Evolutionary conservation across 495 filamentous ascomycete genomes (phyloP).

Genomic region (Rostrohypoxylon terebratum): DNA sequence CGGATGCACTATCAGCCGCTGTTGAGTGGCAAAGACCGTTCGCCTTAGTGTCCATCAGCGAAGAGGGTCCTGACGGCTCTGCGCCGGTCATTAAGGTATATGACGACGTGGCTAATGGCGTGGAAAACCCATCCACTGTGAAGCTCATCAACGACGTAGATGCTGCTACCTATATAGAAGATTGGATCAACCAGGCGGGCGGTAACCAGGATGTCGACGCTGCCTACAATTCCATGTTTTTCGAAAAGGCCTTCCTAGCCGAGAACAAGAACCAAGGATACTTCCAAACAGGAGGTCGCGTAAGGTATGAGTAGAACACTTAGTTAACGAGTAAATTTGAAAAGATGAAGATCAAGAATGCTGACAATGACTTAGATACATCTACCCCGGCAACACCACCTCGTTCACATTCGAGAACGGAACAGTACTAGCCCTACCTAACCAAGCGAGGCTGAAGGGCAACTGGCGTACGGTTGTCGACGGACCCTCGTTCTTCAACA

Average conservation of each 20-base stretch:
- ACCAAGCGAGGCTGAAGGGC: slow-evolving; percentile 54
- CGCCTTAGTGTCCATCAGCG: slow-evolving; percentile 55
- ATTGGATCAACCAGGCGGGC: slow-evolving; percentile 47
- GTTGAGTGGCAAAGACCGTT: slow-evolving; percentile 51
- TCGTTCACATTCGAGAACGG: slow-evolving; percentile 60
- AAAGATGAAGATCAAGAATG: neutral
- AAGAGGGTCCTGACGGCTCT: slow-evolving; percentile 51
- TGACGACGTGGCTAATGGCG: slow-evolving; percentile 46
- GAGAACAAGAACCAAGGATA: slow-evolving; percentile 41
- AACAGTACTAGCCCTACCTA: slow-evolving; percentile 49
- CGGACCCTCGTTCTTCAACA: slow-evolving; percentile 54
- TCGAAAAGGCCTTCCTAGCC: slow-evolving; percentile 45
- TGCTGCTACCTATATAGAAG: slow-evolving; percentile 49
- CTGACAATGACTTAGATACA: slow-evolving; percentile 40
- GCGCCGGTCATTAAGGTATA: slow-evolving; percentile 55
- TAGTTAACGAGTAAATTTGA: too few species aligned
- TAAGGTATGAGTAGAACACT: slow-evolving; percentile 37
- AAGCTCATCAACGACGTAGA: slow-evolving; percentile 55
- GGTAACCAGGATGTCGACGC: slow-evolving; percentile 60
- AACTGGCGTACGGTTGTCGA: slow-evolving; percentile 51
- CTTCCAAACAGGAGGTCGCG: slow-evolving; percentile 49
- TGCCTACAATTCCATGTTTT: slow-evolving; percentile 63
- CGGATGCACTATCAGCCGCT: slow-evolving; percentile 55
- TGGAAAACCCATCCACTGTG: slow-evolving; percentile 44
- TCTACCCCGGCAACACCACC: slow-evolving; percentile 55